These are phyloP conservation scores for Aspergillus leporis DNA, from an alignment of 495 filamentous ascomycete genomes.

Conservation along the genomic window DNA sequence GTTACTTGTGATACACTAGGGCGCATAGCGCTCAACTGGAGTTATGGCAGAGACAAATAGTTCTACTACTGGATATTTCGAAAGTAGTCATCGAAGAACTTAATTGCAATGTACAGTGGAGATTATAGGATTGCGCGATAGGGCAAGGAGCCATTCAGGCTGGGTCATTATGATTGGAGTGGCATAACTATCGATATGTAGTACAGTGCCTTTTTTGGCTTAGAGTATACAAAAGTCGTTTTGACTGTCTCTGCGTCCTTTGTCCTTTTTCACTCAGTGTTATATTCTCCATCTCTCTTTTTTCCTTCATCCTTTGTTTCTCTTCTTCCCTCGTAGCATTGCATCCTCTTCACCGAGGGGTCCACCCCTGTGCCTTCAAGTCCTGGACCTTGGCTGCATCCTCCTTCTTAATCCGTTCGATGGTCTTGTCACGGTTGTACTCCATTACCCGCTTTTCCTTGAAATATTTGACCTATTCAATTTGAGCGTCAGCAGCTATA, in stretches of 20 bases:
- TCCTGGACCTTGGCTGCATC: constrained; percentile 62
- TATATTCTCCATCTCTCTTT: background rate
- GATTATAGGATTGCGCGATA: no score
- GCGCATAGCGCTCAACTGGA: constrained; percentile 7
- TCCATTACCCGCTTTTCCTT: constrained; percentile 94
- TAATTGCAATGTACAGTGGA: background rate
- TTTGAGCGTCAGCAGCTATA: constrained; percentile 17
- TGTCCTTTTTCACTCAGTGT: background rate
- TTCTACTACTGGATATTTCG: constrained; percentile 3
- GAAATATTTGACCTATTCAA: constrained; percentile 86
- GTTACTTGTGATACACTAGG: constrained; percentile 5
- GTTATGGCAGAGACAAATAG: constrained; percentile 9
- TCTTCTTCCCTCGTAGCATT: constrained; percentile 8
- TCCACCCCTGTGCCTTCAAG: constrained; percentile 49
- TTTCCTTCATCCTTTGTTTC: constrained; percentile 1
- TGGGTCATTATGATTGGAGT: constrained; percentile 15
- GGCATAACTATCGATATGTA: constrained; percentile 16
- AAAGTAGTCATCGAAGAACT: background rate
- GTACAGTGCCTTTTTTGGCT: constrained; percentile 14
- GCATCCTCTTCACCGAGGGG: constrained; percentile 25
- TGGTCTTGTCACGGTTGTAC: constrained; percentile 73
- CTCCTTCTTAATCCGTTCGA: constrained; percentile 77
- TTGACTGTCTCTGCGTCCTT: background rate
- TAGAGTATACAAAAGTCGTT: background rate
- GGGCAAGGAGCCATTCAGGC: background rate